These are phyloP conservation scores for Podaxis carcinomalis DNA, from an alignment of 768 basidiomycete genomes.

Conservation along the genomic window DNA sequence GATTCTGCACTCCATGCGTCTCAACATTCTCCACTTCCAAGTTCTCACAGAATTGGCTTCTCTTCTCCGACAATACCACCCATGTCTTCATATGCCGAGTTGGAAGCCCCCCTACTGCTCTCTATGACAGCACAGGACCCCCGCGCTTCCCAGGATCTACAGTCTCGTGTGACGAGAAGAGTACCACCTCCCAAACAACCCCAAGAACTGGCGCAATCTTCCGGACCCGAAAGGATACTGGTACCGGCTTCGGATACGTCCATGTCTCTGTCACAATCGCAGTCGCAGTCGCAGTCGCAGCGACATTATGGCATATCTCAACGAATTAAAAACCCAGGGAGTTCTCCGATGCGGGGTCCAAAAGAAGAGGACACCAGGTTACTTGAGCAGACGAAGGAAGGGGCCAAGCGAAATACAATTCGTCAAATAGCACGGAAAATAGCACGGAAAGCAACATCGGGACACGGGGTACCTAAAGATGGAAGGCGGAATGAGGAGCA, in stretches of 20 bases:
- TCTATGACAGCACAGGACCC: not conserved
- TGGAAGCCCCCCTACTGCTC: not conserved
- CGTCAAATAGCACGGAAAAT: not conserved
- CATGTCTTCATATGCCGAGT: conserved; percentile 4
- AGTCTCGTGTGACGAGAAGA: conserved; percentile 34
- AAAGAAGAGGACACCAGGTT: not conserved
- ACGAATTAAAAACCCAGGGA: not conserved
- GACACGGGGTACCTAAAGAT: too few relatives aligned
- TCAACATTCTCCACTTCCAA: not conserved
- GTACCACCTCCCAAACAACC: conserved; percentile 42
- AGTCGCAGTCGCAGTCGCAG: conserved; percentile 24
- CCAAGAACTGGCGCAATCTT: conserved; percentile 22
- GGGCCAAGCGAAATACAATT: not conserved
- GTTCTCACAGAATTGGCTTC: not conserved
- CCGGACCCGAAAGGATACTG: conserved; percentile 39
- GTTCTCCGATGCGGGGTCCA: conserved; percentile 1
- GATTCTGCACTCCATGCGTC: not conserved
- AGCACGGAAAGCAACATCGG: not conserved
- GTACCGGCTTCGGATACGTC: conserved; percentile 57
- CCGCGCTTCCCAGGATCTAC: conserved; percentile 4
- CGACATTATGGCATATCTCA: not conserved
- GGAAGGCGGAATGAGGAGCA: not conserved
- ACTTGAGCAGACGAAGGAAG: not conserved
- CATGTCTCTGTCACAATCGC: conserved; percentile 29
- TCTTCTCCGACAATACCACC: not conserved